phyloP scores from a whole-genome alignment of 345 rosid genomes.

The Raphanus sativus region DNA sequence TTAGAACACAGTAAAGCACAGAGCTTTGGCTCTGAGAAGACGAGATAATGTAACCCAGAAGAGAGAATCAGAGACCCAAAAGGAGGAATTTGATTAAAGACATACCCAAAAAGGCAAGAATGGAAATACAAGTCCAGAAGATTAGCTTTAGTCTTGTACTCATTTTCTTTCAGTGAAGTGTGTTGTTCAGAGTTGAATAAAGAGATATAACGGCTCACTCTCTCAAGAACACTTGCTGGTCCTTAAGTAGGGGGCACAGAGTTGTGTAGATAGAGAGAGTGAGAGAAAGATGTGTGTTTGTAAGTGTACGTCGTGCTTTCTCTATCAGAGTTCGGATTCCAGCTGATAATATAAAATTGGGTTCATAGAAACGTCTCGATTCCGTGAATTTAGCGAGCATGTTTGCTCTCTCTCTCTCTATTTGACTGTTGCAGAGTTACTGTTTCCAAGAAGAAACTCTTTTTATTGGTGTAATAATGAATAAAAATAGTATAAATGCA shows the following conservation, averaged over 20 bases:
- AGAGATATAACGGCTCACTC: constrained; percentile 29
- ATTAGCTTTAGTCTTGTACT: constrained; percentile 12
- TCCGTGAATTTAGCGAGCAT: constrained; percentile 36
- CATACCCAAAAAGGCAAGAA: constrained; percentile 28
- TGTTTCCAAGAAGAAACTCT: constrained; percentile 26
- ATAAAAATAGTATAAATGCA: background rate
- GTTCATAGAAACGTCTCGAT: constrained; percentile 38
- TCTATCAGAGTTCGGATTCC: constrained; percentile 35
- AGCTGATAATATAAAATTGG: constrained; percentile 26
- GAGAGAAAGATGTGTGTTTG: background rate
- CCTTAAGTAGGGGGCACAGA: background rate
- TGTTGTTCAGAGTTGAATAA: background rate
- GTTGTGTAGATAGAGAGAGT: background rate
- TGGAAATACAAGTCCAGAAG: constrained; percentile 29
- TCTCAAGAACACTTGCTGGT: constrained; percentile 17
- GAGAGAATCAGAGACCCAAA: background rate
- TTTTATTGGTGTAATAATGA: background rate
- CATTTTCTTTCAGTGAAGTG: constrained; percentile 27
- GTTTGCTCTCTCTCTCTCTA: constrained; percentile 27
- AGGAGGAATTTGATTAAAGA: background rate
- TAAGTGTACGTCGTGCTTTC: constrained; percentile 25
- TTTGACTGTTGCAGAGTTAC: constrained; percentile 35
- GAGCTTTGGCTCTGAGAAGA: constrained; percentile 11
- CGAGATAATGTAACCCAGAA: constrained; percentile 10
- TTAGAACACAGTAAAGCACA: constrained; percentile 1